These are phyloP conservation scores for Aspergillus quadrilineatus DNA, from an alignment of 2,329 filamentous ascomycete genomes.

Conservation along the genomic window DNA sequence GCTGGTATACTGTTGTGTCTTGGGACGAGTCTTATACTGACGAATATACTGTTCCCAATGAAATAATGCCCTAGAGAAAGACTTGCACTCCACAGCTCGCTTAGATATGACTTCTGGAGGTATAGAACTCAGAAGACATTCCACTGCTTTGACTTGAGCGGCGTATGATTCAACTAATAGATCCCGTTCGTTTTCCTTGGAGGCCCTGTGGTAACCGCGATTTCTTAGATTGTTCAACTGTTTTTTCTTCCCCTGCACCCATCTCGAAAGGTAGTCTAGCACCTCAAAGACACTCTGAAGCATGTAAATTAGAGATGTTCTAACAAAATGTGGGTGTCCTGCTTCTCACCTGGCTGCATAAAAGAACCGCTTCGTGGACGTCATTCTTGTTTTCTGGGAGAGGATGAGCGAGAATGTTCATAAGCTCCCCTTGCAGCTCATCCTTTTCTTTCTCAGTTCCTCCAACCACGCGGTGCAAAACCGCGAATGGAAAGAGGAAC, in stretches of 20 bases:
- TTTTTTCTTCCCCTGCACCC: conserved; percentile 77
- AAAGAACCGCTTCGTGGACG: conserved; percentile 72
- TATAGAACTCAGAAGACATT: conserved; percentile 67
- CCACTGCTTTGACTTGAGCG: conserved; percentile 61
- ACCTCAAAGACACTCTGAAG: conserved; percentile 78
- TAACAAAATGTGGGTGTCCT: not conserved
- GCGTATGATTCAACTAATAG: conserved; percentile 33
- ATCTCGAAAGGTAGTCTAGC: conserved; percentile 86
- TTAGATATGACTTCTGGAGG: conserved; percentile 73
- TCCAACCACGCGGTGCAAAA: conserved; percentile 77
- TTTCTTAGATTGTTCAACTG: conserved; percentile 36
- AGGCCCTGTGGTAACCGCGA: conserved; percentile 29
- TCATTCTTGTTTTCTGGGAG: conserved; percentile 54
- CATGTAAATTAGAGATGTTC: not conserved
- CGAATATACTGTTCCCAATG: conserved; percentile 91
- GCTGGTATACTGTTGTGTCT: conserved; percentile 53
- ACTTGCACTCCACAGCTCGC: conserved; percentile 88
- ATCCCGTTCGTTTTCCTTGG: conserved; percentile 30
- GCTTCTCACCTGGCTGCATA: conserved; percentile 75
- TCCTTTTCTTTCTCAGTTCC: conserved; percentile 63
- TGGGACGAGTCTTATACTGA: conserved; percentile 47
- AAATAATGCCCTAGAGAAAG: conserved; percentile 87
- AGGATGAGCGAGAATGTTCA: conserved; percentile 68
- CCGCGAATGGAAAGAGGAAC: conserved; percentile 84
- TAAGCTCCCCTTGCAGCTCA: conserved; percentile 70